Evolutionary conservation across 129 eudicot genomes (phyloP), one percentile per base, ranked within the genome.

Genomic region (Helianthus annuus): DNA sequence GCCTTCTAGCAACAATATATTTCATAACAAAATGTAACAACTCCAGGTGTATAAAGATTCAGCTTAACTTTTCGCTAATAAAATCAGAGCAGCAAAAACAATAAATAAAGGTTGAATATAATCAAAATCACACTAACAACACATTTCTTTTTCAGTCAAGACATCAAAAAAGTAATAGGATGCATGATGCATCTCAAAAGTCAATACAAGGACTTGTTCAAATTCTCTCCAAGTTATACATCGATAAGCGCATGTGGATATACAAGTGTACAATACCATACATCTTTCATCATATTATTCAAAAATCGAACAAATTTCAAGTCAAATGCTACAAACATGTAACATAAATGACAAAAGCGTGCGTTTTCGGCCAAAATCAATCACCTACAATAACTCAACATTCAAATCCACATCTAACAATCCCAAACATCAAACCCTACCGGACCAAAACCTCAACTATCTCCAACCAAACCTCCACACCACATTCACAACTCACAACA

Each of bases 381-480:
- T 46, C 34, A 75, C 36, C 48, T 48, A 10, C 40, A 54, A 75
- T 66, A 51, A 56, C 68, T 67, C 74, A 56, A 76, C 68, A 76
- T 76, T 38, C 34, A 10, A 59, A 66, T 76, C 60, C 76, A 61
- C 81, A 60, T 77, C 61, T 39, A 38, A 74, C 22, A 38, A 24
- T 1, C n/a, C 34, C 48, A 65, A 51, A 69, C 32, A 77, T 48
- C 70, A 77, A 77, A 77, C 81, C 81, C 76, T 59, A 69, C 67
- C 69, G 0, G 60, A 40, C 44, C 51, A 19, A 57, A 15, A 75
- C 10, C 44, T 56, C 29, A 73, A 63, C 52, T 8, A 73, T 49
- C 49, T 36, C 78, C 63, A 73, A 53, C 51, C 17, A 24, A 34
- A 49, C 29, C 59, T 6, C 57, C 58, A 40, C 32, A 72, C 34